phyloP scores from a whole-genome alignment of 176 grass and related monocot species.

The Carex littledalei region DNA sequence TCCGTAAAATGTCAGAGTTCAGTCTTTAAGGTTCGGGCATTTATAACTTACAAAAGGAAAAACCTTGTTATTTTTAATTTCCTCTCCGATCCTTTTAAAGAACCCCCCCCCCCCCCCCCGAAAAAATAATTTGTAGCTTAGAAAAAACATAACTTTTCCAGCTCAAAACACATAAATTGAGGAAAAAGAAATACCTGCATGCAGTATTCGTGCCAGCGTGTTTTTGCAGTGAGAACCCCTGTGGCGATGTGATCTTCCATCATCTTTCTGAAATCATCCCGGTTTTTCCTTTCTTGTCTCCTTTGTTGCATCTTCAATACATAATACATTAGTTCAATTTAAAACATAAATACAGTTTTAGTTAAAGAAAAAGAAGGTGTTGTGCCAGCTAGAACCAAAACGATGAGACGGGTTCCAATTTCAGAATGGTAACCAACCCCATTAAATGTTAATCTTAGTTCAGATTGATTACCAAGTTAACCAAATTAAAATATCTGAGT shows the following conservation, averaged over 20 bases:
- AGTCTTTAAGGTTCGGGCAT: neutral
- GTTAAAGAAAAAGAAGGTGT: neutral
- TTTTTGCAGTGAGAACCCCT: constrained; percentile 77
- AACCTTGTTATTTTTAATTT: neutral
- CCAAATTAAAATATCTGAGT: neutral
- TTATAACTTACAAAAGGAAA: neutral
- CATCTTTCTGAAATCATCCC: constrained; percentile 81
- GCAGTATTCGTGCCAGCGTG: constrained; percentile 85
- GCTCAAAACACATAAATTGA: constrained; percentile 13
- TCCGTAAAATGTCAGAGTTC: neutral
- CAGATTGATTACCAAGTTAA: neutral
- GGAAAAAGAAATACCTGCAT: constrained; percentile 41
- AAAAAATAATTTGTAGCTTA: neutral
- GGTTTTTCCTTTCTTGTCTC: constrained; percentile 80
- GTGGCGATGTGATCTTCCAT: constrained; percentile 73
- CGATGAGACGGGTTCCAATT: neutral
- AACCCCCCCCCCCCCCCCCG: neutral
- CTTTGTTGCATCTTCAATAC: constrained; percentile 56
- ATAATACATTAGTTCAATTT: neutral
- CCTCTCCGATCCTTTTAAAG: neutral
- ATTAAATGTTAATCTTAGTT: neutral
- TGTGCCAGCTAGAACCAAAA: neutral
- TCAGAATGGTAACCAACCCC: neutral
- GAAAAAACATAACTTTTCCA: neutral
- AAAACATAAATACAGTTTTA: neutral